Base-by-base conservation (phyloP, 2,329 filamentous ascomycete species). In the Ophiocordyceps sinensis region DNA sequence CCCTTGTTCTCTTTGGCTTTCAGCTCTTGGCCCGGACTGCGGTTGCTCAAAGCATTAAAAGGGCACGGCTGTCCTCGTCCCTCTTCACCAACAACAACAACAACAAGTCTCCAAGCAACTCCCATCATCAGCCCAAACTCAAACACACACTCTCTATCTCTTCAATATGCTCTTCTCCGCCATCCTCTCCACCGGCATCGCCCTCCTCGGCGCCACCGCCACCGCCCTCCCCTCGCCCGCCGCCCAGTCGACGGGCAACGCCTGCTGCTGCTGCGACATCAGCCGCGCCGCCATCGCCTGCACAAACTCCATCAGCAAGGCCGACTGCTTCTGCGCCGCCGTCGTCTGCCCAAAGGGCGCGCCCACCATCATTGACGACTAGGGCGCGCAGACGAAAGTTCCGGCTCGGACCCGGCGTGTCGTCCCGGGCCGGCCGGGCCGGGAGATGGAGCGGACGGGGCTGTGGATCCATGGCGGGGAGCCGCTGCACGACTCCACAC, bases 261-360 rank as follows among this genome's bases (percentile, higher is more conserved):
- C 43, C 10, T 61, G 57, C 52, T 61, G 58, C 52, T 61, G 58
- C 52, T 61, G 59, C 47, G 51, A 61, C 37, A 44, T 52, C 12
- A 44, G 44, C 9, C 38, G 41, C 7, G 36, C 35, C 7, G 47
- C 44, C 39, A 55, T 57, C 19, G 44, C 48, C 40, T 61, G 58
- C 47, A 44, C 42, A n/a, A 32, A 38, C 11, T 17, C 38, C 14
- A 45, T 46, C 36, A 12, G 43, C 9, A 40, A 43, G 23, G 28
- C 41, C 17, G 47, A 53, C 9, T 61, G 58, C 45, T 29, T 53
- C 39, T 61, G 54, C 46, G 36, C 47, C 2, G 41, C 28, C 8
- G 53, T 52, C n/a, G 28, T 43, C 7, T 59, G 55, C 37, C 53
- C 56, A 7, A 13, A 23, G 3, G 41, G 42, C 28, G 51, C 51